Conservation (phyloP, 768 basidiomycete species). For the Pleurotus tuber-regium region DNA sequence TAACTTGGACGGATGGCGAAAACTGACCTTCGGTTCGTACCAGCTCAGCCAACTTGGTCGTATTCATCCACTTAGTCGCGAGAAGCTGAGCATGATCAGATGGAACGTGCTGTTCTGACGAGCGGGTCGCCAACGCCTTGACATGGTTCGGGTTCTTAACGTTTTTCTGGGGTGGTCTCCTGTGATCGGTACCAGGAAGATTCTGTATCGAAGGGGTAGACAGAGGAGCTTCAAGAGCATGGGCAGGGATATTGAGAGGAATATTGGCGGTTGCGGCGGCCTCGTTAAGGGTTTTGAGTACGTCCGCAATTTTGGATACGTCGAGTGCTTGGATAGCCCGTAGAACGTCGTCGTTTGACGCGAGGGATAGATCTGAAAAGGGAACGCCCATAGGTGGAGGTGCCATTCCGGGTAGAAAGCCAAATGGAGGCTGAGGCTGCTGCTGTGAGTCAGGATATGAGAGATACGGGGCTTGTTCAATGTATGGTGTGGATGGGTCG, state of each 20-base stretch:
- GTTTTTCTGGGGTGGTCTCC: conserved; percentile 11
- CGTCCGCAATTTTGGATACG: conserved; percentile 64
- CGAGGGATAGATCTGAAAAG: conserved; percentile 38
- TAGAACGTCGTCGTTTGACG: conserved; percentile 71
- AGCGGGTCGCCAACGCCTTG: conserved; percentile 1
- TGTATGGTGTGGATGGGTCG: conserved; percentile 15
- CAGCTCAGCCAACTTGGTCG: conserved; percentile 65
- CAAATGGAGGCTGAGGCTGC: conserved; percentile 6
- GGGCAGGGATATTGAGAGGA: conserved; percentile 24
- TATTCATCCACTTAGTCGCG: conserved; percentile 77
- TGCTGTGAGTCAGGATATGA: conserved; percentile 23
- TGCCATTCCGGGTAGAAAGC: conserved; percentile 7
- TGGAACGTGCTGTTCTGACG: conserved; percentile 37
- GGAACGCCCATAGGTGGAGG: conserved; percentile 22
- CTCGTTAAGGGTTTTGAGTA: conserved; percentile 63
- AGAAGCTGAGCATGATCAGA: conserved; percentile 65
- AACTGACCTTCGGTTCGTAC: conserved; percentile 62
- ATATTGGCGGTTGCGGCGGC: conserved; percentile 44
- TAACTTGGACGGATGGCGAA: not conserved
- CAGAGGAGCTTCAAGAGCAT: conserved; percentile 21
- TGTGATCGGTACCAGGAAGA: conserved; percentile 40
- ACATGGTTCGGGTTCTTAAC: conserved; percentile 5
- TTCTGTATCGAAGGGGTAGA: conserved; percentile 38
- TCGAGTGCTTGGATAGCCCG: conserved; percentile 74
- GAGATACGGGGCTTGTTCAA: conserved; percentile 19